Evolutionary conservation across 768 basidiomycete genomes (phyloP), one percentile per base, ranked within the genome.

Genomic region (Porphyrellus cyaneotinctus): DNA sequence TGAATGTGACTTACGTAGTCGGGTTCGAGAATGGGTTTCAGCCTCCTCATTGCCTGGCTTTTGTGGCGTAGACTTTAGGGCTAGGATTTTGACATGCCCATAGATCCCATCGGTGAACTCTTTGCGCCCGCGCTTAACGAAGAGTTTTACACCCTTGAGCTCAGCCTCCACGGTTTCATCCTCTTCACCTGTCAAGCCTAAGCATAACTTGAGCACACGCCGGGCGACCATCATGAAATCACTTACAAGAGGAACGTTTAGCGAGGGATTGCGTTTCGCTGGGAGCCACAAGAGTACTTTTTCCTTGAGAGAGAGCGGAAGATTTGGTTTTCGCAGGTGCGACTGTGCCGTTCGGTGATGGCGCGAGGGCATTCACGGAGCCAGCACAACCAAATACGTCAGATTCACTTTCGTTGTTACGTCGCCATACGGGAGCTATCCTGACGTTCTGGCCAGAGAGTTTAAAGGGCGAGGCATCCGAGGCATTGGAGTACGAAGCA

Each of bases 131-230:
- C 69, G 69, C 61, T 69, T 69, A 23, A 55, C 49, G 20, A 78
- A 86, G 20, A 87, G 72, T 59, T 80, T 84, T 35, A 78, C 78
- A 37, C 81, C 79, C 57, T 81, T 84, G 53, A 84, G 71, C 57
- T 85, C 84, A 43, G 78, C 63, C 55, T 73, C 66, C 10, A 81
- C 72, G 11, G 74, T 71, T 65, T 88, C 85, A 43, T 79, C 75
- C 62, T 88, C 85, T 60, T 88, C 85, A 11, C 85, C 85, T 2
- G 84, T 87, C 31, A 76, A 23, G 60, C 33, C 67, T 70, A 30
- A 38, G 31, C 15, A 9, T 13, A 17, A 17, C 7, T 20, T 61
- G 9, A 62, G 52, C 20, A 50, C 30, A 32, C n/a, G 22, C 33
- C 30, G 20, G 18, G 49, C 12, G 5, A 12, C 18, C 3, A 35